phyloP scores from a whole-genome alignment of 768 basidiomycete genomes.

The Pleurotus salmoneostramineus region DNA sequence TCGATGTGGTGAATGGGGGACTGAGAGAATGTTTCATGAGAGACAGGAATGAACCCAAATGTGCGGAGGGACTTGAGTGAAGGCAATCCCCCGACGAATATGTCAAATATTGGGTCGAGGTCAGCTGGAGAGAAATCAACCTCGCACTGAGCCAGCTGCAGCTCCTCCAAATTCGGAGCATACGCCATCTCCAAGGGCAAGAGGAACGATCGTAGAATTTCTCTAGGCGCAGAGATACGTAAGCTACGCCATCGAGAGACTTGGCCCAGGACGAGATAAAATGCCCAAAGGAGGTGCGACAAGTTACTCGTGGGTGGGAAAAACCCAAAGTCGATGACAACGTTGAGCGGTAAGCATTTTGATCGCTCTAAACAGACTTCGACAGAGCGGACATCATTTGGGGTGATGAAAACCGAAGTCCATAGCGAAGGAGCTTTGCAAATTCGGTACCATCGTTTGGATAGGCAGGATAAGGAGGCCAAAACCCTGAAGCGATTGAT shows the following conservation, averaged over 20 bases:
- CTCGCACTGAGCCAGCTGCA: constrained; percentile 1
- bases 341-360: neutral
- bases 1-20: neutral
- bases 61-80: constrained; percentile 5
- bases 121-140: neutral
- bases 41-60: constrained; percentile 6
- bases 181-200: neutral
- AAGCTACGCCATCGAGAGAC: neutral
- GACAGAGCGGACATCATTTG: neutral
- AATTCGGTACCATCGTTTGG: constrained; percentile 2
- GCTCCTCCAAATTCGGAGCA: neutral
- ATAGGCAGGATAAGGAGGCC: neutral
- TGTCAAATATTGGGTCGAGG: neutral
- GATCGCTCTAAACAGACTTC: neutral
- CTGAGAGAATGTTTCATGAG: neutral
- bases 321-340: neutral
- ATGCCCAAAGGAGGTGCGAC: neutral
- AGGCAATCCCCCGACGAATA: neutral
- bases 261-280: neutral
- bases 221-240: constrained; percentile 2
- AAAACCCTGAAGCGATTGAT: neutral
- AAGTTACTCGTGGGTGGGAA: neutral
- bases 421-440: neutral
- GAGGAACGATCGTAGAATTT: neutral
- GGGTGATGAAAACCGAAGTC: neutral